Base-by-base conservation (phyloP, 371 early-diverging fungal genomes). In the Chytridium lagenaria region DNA sequence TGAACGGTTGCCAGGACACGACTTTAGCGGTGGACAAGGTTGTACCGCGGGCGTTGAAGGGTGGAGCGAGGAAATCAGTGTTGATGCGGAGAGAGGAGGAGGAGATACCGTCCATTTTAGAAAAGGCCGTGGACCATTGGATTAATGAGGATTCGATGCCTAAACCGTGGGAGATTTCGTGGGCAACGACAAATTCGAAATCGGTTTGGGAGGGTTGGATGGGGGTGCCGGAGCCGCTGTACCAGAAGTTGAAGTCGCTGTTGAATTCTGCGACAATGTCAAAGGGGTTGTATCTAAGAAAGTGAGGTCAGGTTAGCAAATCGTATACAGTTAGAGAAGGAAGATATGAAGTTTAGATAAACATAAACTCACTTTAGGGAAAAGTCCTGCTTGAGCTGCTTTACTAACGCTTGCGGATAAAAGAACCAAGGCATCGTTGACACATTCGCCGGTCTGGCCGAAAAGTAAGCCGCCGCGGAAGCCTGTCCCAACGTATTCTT, bases 241-340 rank as follows among this genome's bases (percentile, higher is more conserved):
- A 76, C 74, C 49, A 82, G 34, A 72, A 92, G 22, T 77, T 70
- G 16, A 80, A 79, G 51, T 88, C 83, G 5, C 84, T 80, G 69
- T 90, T 90, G 71, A 91, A 91, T 66, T 86, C 80, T 0, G 90
- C 90, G 31, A 82, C 71, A 44, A 91, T 90, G 71, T 91, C 90
- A 63, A 78, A 77, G 39, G 50, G 65, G 65, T 71, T 73, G 76
- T 59, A 87, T 67, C 36, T 78, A 1, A 44, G 7, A 63, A 78
- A 34, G 69, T 71, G 19, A 70, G 59, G 23, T 76, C 39, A 15
- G 71, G 55, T 52, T 52, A 52, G 55, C 23, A 5, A 5, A 52
- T 26, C 23, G n/a, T 52, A 22, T 44, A 19, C 7, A 44, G 44
- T 12, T 7, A 44, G 19, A 44, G 19, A 26, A 52, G 23, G 26